These are phyloP conservation scores for Eragrostis nindensis DNA, from an alignment of 176 grass and related monocot species.

Conservation along the genomic window DNA sequence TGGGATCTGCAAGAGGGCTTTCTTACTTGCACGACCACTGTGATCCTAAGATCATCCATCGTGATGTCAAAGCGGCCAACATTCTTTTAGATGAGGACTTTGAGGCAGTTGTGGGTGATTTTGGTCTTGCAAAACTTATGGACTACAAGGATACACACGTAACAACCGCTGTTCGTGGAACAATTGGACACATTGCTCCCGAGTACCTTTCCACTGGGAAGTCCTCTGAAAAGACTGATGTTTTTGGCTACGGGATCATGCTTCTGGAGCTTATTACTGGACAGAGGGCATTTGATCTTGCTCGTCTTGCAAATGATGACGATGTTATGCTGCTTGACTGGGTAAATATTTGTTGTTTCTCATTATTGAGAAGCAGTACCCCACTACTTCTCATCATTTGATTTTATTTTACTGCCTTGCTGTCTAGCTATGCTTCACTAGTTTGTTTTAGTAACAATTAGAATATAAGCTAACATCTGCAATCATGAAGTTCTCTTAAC, in stretches of 20 bases:
- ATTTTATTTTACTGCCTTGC: neutral
- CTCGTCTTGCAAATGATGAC: constrained; percentile 63
- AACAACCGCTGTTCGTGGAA: constrained; percentile 61
- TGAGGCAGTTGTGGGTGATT: constrained; percentile 67
- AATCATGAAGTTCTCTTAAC: constrained; percentile 25
- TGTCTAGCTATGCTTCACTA: constrained; percentile 21
- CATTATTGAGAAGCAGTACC: neutral
- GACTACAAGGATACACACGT: constrained; percentile 69
- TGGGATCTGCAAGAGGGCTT: constrained; percentile 64
- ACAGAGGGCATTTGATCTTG: constrained; percentile 69
- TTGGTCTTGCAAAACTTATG: constrained; percentile 69
- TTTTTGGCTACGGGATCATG: constrained; percentile 72
- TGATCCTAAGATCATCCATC: constrained; percentile 69
- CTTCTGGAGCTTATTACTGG: constrained; percentile 75
- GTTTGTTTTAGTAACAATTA: constrained; percentile 15
- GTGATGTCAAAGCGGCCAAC: constrained; percentile 70
- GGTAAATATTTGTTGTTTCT: constrained; percentile 47
- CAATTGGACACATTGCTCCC: constrained; percentile 62
- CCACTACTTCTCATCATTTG: constrained; percentile 9
- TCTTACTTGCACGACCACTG: constrained; percentile 74
- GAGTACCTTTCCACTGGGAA: constrained; percentile 66
- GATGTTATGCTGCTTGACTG: constrained; percentile 76
- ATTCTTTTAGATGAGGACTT: constrained; percentile 69
- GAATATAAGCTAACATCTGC: constrained; percentile 1
- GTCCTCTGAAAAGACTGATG: constrained; percentile 68